These are phyloP conservation scores for Microdochium nivale DNA, from an alignment of 2,329 filamentous ascomycete genomes.

Conservation along the genomic window DNA sequence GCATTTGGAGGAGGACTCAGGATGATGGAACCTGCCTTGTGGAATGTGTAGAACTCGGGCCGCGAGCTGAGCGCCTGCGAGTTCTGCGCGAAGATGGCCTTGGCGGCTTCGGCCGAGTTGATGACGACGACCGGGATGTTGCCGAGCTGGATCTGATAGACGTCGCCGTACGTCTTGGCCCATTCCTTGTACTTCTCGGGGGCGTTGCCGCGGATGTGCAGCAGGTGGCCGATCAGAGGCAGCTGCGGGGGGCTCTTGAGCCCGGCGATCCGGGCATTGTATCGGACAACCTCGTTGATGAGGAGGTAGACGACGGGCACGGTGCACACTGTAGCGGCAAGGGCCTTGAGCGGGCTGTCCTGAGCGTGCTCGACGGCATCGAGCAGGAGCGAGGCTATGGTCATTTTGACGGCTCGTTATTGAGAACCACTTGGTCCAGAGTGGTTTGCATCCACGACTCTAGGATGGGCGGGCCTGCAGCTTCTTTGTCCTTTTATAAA, in stretches of 20 bases:
- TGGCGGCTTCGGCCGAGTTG: slow-evolving; percentile 43
- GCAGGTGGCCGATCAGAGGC: slow-evolving; percentile 46
- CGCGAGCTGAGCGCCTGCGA: slow-evolving; percentile 44
- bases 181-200: slow-evolving; percentile 48
- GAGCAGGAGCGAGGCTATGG: too few species aligned
- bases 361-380: too few species aligned
- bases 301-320: slow-evolving; percentile 32
- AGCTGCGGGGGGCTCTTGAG: slow-evolving; percentile 39
- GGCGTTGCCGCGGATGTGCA: slow-evolving; percentile 43
- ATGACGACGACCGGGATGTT: slow-evolving; percentile 48
- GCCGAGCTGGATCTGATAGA: slow-evolving; percentile 50
- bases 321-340: slow-evolving; percentile 10
- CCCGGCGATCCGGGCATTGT: slow-evolving; percentile 31
- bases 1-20: too few species aligned
- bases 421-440: too few species aligned
- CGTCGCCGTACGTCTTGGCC: slow-evolving; percentile 35
- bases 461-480: too few species aligned
- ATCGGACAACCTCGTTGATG: slow-evolving; percentile 37
- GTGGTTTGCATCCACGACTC: too few species aligned
- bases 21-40: slow-evolving; percentile 31
- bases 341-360: too few species aligned
- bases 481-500: too few species aligned
- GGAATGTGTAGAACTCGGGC: slow-evolving; percentile 51
- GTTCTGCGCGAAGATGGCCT: slow-evolving; percentile 40
- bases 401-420: too few species aligned